phyloP scores from a whole-genome alignment of 441 rosid genomes.

The Iberis amara region DNA sequence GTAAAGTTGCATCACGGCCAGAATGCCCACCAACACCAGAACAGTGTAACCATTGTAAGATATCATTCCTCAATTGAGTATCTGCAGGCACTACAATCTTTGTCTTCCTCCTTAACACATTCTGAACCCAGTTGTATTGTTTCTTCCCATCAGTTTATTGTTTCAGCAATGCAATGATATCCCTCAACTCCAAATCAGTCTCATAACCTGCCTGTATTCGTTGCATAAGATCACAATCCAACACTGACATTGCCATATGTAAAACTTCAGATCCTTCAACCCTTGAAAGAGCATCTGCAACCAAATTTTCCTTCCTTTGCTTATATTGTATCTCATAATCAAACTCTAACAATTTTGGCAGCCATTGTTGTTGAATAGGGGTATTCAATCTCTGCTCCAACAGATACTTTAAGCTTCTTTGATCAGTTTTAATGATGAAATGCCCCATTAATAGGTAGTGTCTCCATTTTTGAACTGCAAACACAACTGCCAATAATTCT shows the following conservation, averaged over 20 bases:
- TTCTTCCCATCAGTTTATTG: not conserved
- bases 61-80: accelerated
- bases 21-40: not conserved
- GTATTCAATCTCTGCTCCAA: too few species aligned
- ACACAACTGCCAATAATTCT: too few species aligned
- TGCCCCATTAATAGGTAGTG: too few species aligned
- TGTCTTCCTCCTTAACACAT: not conserved
- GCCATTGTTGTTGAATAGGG: too few species aligned
- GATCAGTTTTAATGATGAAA: too few species aligned
- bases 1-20: not conserved
- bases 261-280: not conserved
- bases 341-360: too few species aligned
- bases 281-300: not conserved
- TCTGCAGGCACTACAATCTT: not conserved
- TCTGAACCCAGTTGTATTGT: not conserved
- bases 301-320: not conserved
- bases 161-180: too few species aligned
- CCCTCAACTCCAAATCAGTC: not conserved
- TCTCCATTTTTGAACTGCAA: too few species aligned
- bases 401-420: too few species aligned
- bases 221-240: not conserved
- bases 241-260: not conserved
- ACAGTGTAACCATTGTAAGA: not conserved
- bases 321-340: not conserved
- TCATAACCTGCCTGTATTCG: not conserved